Percentiles rank a stretch among this genome's conserved stretches.
Conservation (phyloP, 2,329 filamentous ascomycete species). For the Diaporthe sp. region DNA sequence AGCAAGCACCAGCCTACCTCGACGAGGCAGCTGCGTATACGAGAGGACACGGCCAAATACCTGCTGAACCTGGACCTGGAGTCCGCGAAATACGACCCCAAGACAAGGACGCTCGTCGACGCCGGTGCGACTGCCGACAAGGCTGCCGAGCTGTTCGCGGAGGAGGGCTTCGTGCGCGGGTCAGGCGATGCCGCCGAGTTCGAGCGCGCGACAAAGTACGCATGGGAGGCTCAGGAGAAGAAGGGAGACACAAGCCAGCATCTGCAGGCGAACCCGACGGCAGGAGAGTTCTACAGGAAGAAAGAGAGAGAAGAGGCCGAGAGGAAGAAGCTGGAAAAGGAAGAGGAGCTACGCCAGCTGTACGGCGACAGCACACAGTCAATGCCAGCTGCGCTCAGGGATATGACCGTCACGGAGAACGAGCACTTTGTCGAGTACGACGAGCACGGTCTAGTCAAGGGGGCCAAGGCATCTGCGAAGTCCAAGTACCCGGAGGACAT, state of each 20-base stretch:
- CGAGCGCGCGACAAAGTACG: slow-evolving; percentile 88
- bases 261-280: slow-evolving; percentile 95
- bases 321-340: slow-evolving; percentile 75
- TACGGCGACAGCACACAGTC: slow-evolving; percentile 77
- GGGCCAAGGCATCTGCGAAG: slow-evolving; percentile 81
- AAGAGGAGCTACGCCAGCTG: slow-evolving; percentile 81
- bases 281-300: slow-evolving; percentile 86
- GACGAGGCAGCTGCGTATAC: slow-evolving; percentile 89
- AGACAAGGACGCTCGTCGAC: slow-evolving; percentile 92
- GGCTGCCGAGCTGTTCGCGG: slow-evolving; percentile 86
- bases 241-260: slow-evolving; percentile 85
- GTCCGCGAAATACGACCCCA: slow-evolving; percentile 97
- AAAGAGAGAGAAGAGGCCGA: slow-evolving; percentile 83
- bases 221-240: slow-evolving; percentile 94
- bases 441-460: slow-evolving; percentile 89
- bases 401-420: slow-evolving; percentile 80
- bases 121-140: slow-evolving; percentile 84
- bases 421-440: slow-evolving; percentile 96
- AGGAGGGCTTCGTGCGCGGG: slow-evolving; percentile 90
- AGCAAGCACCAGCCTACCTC: slow-evolving; percentile 92
- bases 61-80: slow-evolving; percentile 94
- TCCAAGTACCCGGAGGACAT: slow-evolving; percentile 95
- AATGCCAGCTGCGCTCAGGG: slow-evolving; percentile 73
- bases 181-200: slow-evolving; percentile 95
- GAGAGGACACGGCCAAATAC: slow-evolving; percentile 98